Evolutionary conservation across 1,284 basidiomycete species (phyloP), one percentile per base, ranked within the genome.

Genomic region (Earliella scabrosa): DNA sequence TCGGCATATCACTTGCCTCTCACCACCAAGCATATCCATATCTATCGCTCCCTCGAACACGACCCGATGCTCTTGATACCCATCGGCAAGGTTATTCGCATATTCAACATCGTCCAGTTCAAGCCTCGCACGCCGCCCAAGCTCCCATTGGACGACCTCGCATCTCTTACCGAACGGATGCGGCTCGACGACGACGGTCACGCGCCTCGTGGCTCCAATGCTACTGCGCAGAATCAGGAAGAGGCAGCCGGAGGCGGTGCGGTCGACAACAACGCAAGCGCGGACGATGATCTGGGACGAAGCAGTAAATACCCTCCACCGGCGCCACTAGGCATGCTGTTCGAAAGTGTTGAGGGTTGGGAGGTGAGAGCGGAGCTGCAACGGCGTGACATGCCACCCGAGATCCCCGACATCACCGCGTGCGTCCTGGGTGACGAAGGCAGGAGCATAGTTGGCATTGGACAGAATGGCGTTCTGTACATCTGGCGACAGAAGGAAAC

Each of bases 61-160:
- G 81, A 85, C 61, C 85, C 85, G 14, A 62, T 88, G 32, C 68
- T 85, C 27, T 69, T 81, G 5, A 65, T 81, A 54, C 77, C 85
- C 0, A 68, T 75, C 8, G 75, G 73, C 16, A 73, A 71, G 29
- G 68, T 63, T 4, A 71, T 87, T 53, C 73, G 65, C 23, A 67
- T 86, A 18, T 66, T 82, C 60, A 85, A 82, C 56, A 68, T 82
- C 34, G 67, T 75, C 10, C 73, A 79, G 51, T 77, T 88, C 64
- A 63, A 68, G 40, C 71, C 75, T 16, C 70, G 77, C 41, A 57
- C 56, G 34, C 69, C 71, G 0, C 69, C 69, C 1, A 55, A 61
- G 11, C 69, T 68, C 45, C 67, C 68, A 16, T 38, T 59, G 7
- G 61, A 65, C 40, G 56, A 57, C 31, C 36, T 68, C 14, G 58